Evolutionary conservation across 768 basidiomycete species (phyloP).

Genomic region (Naganishia kalamii): DNA sequence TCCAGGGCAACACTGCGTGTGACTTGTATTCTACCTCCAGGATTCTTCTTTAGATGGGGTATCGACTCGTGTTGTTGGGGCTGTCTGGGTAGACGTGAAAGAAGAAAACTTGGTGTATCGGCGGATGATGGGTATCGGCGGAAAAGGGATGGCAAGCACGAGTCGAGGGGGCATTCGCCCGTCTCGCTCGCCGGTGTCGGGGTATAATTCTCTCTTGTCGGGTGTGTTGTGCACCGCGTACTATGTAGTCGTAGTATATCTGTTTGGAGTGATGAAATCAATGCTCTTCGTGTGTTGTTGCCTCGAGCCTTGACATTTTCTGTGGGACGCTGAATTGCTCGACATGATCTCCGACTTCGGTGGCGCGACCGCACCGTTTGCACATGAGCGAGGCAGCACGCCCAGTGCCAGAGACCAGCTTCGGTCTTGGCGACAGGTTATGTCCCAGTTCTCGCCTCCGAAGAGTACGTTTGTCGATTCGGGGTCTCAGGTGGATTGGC

Average conservation of each 20-base stretch:
- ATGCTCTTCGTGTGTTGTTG: background rate
- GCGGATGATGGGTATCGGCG: background rate
- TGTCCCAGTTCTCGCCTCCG: no score
- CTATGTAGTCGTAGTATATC: background rate
- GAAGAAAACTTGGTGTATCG: slow-evolving; percentile 16
- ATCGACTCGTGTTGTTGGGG: slow-evolving; percentile 17
- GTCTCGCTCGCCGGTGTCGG: background rate
- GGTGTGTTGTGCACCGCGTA: background rate
- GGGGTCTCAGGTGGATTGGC: no score
- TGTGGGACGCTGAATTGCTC: no score
- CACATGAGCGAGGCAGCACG: no score
- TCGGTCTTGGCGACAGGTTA: no score
- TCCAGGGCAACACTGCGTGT: slow-evolving; percentile 4
- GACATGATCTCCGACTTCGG: no score
- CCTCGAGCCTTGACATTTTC: no score
- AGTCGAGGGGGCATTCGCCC: background rate
- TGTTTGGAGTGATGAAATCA: background rate
- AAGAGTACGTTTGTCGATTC: no score
- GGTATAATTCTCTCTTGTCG: background rate
- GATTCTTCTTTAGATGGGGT: slow-evolving; percentile 15
- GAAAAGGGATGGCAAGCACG: background rate
- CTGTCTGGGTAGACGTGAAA: slow-evolving; percentile 2
- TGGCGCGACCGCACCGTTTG: no score
- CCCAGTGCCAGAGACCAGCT: no score
- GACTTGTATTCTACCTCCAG: slow-evolving; percentile 11